A percentile compares a stretch with the other conserved stretches of the same genome.
phyloP scores from a whole-genome alignment of 306 rosid species.

The Trifolium fragiferum region DNA sequence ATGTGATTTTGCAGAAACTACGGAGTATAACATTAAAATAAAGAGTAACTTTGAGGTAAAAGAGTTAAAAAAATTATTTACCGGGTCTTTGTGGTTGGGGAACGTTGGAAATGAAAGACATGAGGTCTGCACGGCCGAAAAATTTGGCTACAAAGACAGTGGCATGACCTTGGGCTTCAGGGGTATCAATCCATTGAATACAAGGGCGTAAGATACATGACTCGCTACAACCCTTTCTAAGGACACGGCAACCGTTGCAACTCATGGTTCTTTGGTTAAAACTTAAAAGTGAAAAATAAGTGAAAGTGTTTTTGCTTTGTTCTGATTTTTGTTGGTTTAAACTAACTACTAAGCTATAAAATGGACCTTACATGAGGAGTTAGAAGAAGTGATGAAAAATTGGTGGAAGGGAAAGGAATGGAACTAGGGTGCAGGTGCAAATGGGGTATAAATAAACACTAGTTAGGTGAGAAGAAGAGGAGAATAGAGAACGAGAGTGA shows the following conservation, averaged over 20 bases:
- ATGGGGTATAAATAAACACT: slow-evolving; percentile 52
- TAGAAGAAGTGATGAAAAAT: neutral
- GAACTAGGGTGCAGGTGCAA: slow-evolving; percentile 15
- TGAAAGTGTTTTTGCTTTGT: neutral
- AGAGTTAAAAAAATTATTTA: slow-evolving; percentile 20
- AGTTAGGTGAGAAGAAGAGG: slow-evolving; percentile 1
- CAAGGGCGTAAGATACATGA: slow-evolving; percentile 89
- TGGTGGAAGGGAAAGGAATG: slow-evolving; percentile 29
- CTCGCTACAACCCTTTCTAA: slow-evolving; percentile 97
- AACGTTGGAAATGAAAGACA: slow-evolving; percentile 96
- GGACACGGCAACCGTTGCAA: slow-evolving; percentile 98
- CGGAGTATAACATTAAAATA: too few relatives aligned
- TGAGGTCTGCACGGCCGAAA: slow-evolving; percentile 98
- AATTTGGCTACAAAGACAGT: slow-evolving; percentile 97
- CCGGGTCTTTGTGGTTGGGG: slow-evolving; percentile 82
- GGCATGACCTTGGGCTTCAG: slow-evolving; percentile 96
- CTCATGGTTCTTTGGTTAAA: slow-evolving; percentile 57
- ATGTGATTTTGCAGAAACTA: too few relatives aligned
- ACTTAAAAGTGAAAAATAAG: too few relatives aligned
- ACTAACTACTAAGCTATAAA: neutral
- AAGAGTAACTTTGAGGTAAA: neutral
- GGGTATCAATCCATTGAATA: slow-evolving; percentile 84
- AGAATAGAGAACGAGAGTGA: neutral
- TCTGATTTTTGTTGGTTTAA: too few relatives aligned
- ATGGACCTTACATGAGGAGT: slow-evolving; percentile 38